Conservation (phyloP, 768 basidiomycete species). For the Lyophyllum semitale region DNA sequence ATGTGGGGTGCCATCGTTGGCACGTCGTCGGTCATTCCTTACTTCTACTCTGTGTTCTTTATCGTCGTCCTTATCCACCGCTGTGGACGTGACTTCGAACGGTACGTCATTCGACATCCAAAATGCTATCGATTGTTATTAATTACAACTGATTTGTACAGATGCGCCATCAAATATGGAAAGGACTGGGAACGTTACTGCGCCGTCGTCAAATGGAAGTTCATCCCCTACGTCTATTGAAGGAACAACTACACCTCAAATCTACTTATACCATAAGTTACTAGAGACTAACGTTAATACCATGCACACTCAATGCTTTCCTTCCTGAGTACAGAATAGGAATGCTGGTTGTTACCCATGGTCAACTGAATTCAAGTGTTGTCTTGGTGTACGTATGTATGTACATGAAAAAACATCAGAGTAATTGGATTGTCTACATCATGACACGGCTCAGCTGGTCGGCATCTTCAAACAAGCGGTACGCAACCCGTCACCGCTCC, state of each 20-base stretch:
- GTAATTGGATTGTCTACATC: too few relatives aligned
- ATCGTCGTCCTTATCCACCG: constrained; percentile 90
- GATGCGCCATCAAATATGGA: constrained; percentile 87
- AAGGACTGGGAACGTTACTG: constrained; percentile 95
- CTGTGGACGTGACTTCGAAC: constrained; percentile 91
- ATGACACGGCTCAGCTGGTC: constrained; percentile 38
- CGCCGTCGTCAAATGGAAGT: constrained; percentile 84
- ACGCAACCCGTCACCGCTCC: constrained; percentile 83
- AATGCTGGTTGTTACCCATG: too few relatives aligned
- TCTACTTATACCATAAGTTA: constrained; percentile 10
- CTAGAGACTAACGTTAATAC: background rate
- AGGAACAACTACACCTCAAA: background rate
- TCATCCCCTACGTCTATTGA: constrained; percentile 86
- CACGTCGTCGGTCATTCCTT: constrained; percentile 79
- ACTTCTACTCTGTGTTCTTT: constrained; percentile 98
- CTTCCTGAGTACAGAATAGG: background rate
- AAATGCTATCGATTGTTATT: background rate
- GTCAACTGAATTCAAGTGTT: too few relatives aligned
- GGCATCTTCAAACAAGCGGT: constrained; percentile 82
- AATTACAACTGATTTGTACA: constrained; percentile 20
- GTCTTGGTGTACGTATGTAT: too few relatives aligned
- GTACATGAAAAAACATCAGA: too few relatives aligned
- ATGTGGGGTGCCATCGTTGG: constrained; percentile 85
- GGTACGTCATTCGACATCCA: constrained; percentile 44
- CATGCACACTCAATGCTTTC: background rate